phyloP scores from a whole-genome alignment of 1,284 basidiomycete species.

The Naganishia sp. region DNA sequence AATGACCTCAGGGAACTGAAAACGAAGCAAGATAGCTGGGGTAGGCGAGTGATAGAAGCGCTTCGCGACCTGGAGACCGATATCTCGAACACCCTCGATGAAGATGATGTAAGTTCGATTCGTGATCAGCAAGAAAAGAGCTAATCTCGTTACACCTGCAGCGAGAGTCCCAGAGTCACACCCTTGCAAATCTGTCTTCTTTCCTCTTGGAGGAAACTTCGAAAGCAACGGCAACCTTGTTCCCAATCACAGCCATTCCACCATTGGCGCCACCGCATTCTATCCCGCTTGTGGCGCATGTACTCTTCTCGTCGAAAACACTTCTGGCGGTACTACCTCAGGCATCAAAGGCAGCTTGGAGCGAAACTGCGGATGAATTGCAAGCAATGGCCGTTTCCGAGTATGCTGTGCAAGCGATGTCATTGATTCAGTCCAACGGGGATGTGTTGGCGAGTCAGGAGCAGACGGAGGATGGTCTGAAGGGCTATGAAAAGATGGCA shows the following conservation, averaged over 20 bases:
- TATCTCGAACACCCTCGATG: slow-evolving; percentile 10
- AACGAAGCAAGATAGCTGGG: slow-evolving; percentile 27
- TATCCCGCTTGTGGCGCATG: slow-evolving; percentile 40
- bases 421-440: slow-evolving; percentile 20
- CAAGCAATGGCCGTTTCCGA: slow-evolving; percentile 47
- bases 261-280: slow-evolving; percentile 43
- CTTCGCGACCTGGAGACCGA: slow-evolving; percentile 28
- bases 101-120: slow-evolving; percentile 17
- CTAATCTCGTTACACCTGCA: slow-evolving; percentile 27
- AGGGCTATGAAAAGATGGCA: slow-evolving; percentile 49
- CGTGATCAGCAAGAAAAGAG: neutral
- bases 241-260: slow-evolving; percentile 39
- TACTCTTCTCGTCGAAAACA: slow-evolving; percentile 33
- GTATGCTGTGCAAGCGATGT: slow-evolving; percentile 40
- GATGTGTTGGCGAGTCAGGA: slow-evolving; percentile 23
- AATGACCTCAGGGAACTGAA: neutral
- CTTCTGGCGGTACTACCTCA: slow-evolving; percentile 37
- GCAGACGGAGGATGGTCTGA: slow-evolving; percentile 39
- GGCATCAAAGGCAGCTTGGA: slow-evolving; percentile 34
- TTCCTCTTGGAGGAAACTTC: slow-evolving; percentile 32
- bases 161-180: slow-evolving; percentile 22
- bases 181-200: slow-evolving; percentile 4
- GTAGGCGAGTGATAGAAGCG: slow-evolving; percentile 27
- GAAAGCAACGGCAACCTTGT: slow-evolving; percentile 39
- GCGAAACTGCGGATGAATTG: slow-evolving; percentile 44